These are phyloP conservation scores for Nakazawaea holstii DNA, from an alignment of 805 yeast species.

Conservation along the genomic window DNA sequence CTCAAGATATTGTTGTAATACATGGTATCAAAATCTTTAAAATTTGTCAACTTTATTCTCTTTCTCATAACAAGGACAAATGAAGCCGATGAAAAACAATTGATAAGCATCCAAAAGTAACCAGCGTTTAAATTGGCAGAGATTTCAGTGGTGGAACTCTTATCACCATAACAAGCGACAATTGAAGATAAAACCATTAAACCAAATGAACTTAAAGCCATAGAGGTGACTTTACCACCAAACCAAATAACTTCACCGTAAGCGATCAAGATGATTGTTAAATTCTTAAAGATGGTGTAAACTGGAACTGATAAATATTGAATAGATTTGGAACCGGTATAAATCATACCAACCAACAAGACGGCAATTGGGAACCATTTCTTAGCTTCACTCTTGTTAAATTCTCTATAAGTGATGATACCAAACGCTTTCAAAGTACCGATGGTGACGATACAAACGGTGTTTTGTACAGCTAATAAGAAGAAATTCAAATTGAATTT, in stretches of 20 bases:
- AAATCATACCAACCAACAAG: conserved; percentile 87
- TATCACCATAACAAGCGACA: conserved; percentile 90
- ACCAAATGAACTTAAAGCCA: conserved; percentile 84
- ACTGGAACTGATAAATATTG: conserved; percentile 91
- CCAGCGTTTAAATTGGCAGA: conserved; percentile 55
- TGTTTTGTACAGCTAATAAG: conserved; percentile 81
- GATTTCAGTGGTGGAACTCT: conserved; percentile 31
- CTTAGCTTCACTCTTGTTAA: conserved; percentile 82
- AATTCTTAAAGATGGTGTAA: conserved; percentile 95
- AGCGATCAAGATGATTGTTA: conserved; percentile 93
- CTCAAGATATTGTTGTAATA: conserved; percentile 94
- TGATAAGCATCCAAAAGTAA: conserved; percentile 94
- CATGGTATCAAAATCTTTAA: conserved; percentile 97
- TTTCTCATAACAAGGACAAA: conserved; percentile 95
- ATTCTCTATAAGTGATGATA: conserved; percentile 79
- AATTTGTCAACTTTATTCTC: conserved; percentile 94
- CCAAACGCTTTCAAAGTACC: conserved; percentile 67
- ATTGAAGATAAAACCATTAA: conserved; percentile 95
- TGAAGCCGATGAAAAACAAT: conserved; percentile 91
- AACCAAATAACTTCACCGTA: conserved; percentile 98
- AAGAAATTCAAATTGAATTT: conserved; percentile 79
- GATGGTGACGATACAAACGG: conserved; percentile 75
- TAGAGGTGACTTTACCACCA: conserved; percentile 84
- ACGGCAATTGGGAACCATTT: conserved; percentile 95
- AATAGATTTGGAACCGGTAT: conserved; percentile 92